Base-by-base conservation (phyloP, 2,329 filamentous ascomycete species). In the Celoporthe dispersa region DNA sequence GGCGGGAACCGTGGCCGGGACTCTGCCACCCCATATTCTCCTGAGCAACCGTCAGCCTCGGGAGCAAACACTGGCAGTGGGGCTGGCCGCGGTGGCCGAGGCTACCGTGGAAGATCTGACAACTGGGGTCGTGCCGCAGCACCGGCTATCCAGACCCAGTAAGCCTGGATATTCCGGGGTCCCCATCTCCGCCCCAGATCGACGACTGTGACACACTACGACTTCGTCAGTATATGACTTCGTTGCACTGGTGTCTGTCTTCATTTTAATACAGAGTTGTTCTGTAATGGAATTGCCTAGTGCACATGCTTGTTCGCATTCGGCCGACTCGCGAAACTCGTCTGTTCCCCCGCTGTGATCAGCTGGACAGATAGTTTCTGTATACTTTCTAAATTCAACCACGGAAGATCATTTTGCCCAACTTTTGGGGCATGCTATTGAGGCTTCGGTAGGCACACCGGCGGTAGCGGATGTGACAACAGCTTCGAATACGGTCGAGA, bases 21-120 rank as follows among this genome's bases (percentile, higher is more conserved):
- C 5, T 68, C 74, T 1, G 77, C 79, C 1, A 77, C 74, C 39
- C 68, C 76, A 19, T 78, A 76, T 70, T 74, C 59, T 71, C 77
- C 62, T 73, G 78, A 75, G 35, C 75, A 76, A 44, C 67, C 73
- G n/a, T 68, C 73, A 11, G 57, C 71, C 8, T 72, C 75, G 2
- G 73, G 72, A 57, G 64, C 74, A 11, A 37, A 37, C 25, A 62
- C 37, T 61, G 55, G 55, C 7, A 28, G 28, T 7, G 64, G 48
- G 22, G 53, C 59, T 6, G 71, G 71, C 65, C 79, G 82, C 60
- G 78, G 79, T 70, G 75, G 78, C 59, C 81, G 83, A 28, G 80
- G 82, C 28, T 84, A 81, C 70, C 80, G 83, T 44, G 78, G 79
- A 55, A 78, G 81, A 69, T 79, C 81, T 16, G 81, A 84, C 6